Evolutionary conservation across 2,329 filamentous ascomycete species (phyloP).

Genomic region (Bipolaris bicolor): DNA sequence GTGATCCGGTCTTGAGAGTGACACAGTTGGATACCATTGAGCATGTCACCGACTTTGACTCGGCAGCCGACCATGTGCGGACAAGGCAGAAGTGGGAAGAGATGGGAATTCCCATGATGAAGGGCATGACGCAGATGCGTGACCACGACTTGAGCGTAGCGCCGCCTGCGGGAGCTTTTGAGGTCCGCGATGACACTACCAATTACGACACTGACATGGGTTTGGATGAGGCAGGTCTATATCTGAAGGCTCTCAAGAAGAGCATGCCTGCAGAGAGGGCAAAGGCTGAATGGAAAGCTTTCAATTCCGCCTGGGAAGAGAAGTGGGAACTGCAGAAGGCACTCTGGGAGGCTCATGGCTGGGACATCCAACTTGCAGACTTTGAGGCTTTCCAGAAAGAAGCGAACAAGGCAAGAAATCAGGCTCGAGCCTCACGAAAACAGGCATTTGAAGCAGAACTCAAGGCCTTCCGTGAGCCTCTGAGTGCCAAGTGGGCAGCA

Average conservation of each 20-base stretch:
- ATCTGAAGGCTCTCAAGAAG: conserved; percentile 33
- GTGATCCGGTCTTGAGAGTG: conserved; percentile 76
- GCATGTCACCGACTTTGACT: conserved; percentile 86
- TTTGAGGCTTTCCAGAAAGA: conserved; percentile 5
- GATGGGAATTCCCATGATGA: conserved; percentile 72
- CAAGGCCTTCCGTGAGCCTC: background rate
- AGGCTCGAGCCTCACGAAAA: background rate
- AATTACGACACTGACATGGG: conserved; percentile 35
- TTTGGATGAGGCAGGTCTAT: conserved; percentile 36
- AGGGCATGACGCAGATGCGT: conserved; percentile 30
- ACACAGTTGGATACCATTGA: conserved; percentile 82
- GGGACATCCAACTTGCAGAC: conserved; percentile 2
- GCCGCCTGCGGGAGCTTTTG: conserved; percentile 38
- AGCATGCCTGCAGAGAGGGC: conserved; percentile 19
- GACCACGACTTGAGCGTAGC: conserved; percentile 21
- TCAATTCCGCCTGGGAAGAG: conserved; percentile 11
- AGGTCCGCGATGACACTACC: conserved; percentile 42
- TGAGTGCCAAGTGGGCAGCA: background rate
- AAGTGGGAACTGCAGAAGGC: conserved; percentile 15
- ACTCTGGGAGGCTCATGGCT: conserved; percentile 5
- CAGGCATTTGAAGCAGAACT: background rate
- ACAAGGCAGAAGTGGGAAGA: conserved; percentile 88
- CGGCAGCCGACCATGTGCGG: conserved; percentile 79
- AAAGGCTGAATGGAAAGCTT: conserved; percentile 5
- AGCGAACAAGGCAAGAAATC: background rate